phyloP scores from a whole-genome alignment of 345 rosid genomes.

The Clarkia xantiana region DNA sequence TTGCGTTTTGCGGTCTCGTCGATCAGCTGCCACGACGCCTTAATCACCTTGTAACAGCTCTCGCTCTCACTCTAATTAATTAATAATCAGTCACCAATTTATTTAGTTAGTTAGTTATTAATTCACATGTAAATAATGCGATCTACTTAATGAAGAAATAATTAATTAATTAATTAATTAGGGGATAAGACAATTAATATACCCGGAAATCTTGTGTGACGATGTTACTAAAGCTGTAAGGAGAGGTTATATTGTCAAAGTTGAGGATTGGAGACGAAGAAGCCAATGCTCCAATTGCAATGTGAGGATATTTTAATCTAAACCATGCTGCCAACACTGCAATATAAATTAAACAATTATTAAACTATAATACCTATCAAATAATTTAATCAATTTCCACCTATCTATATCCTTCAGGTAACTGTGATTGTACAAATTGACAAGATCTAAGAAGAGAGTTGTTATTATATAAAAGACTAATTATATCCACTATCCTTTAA shows the following conservation, averaged over 20 bases:
- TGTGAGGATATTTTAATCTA: slow-evolving; percentile 64
- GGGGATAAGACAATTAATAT: background rate
- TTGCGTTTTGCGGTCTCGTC: slow-evolving; percentile 13
- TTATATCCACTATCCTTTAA: too few species aligned
- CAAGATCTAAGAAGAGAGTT: too few species aligned
- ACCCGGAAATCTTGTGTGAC: slow-evolving; percentile 41
- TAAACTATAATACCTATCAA: too few species aligned
- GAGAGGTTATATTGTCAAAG: slow-evolving; percentile 41
- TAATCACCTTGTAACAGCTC: slow-evolving; percentile 46
- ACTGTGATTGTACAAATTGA: too few species aligned
- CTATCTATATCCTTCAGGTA: too few species aligned
- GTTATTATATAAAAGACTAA: too few species aligned
- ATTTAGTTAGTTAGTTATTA: background rate
- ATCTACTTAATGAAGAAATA: too few species aligned
- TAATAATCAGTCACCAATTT: background rate
- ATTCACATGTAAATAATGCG: too few species aligned
- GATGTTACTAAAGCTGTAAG: slow-evolving; percentile 37
- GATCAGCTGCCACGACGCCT: slow-evolving; percentile 32
- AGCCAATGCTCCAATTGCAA: slow-evolving; percentile 61
- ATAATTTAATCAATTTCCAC: too few species aligned
- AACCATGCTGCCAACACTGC: slow-evolving; percentile 85
- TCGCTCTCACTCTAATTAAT: slow-evolving; percentile 31
- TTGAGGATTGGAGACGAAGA: slow-evolving; percentile 60
- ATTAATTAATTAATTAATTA: too few species aligned
- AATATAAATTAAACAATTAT: too few species aligned